Percentiles rank a stretch among this genome's conserved stretches.
phyloP scores from a whole-genome alignment of 768 basidiomycete species.

The Leccinum arenicola region DNA sequence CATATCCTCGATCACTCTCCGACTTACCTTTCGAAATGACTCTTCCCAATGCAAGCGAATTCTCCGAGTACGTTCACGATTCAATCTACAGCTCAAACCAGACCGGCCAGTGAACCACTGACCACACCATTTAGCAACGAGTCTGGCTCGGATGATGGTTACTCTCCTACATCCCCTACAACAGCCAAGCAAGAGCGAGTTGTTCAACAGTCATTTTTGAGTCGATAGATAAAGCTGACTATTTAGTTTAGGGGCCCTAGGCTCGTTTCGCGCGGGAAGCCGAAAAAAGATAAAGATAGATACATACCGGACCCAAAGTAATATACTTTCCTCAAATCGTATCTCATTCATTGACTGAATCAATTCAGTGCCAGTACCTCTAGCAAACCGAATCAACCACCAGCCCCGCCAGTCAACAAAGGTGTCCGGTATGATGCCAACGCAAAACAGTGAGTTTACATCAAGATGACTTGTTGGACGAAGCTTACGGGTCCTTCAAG shows the following conservation, averaged over 20 bases:
- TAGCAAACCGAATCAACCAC: neutral
- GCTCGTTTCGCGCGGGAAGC: constrained; percentile 6
- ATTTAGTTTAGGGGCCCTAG: neutral
- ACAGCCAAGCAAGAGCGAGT: neutral
- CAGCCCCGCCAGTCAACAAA: neutral
- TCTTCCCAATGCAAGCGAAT: neutral
- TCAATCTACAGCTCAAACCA: neutral
- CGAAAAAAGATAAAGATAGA: rapidly evolving
- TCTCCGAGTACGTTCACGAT: neutral
- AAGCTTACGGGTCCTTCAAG: neutral
- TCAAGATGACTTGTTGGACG: neutral
- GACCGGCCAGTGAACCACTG: neutral
- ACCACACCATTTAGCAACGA: neutral
- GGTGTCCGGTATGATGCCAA: neutral
- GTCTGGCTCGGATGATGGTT: neutral
- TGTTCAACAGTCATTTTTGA: neutral
- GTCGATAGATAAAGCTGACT: neutral
- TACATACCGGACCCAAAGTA: neutral
- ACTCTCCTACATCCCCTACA: neutral
- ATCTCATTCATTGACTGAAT: neutral
- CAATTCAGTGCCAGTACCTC: neutral
- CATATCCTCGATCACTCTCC: neutral
- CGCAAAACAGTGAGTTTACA: neutral
- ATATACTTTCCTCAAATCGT: neutral
- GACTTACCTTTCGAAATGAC: neutral